Conservation (phyloP, 2,329 filamentous ascomycete species). For the Scedosporium boydii region DNA sequence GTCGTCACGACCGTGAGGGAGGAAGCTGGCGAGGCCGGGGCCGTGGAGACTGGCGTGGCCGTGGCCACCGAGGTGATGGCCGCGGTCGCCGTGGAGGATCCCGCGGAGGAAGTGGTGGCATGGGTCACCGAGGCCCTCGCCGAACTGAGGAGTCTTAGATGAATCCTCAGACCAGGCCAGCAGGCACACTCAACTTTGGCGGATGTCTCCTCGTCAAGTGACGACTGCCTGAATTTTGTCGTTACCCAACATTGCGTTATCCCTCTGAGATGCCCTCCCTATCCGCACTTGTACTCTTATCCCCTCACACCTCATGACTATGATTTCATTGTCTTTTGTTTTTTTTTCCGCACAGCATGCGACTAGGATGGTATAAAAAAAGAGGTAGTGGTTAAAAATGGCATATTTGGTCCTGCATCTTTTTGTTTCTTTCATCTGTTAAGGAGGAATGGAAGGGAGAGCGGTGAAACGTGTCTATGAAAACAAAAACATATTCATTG, state of each 20-base stretch:
- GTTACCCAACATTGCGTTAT: neutral
- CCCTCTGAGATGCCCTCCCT: neutral
- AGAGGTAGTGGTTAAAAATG: neutral
- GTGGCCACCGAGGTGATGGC: slow-evolving; percentile 38
- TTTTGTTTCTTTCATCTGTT: neutral
- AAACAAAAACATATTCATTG: neutral
- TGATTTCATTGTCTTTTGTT: neutral
- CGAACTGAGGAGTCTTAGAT: slow-evolving; percentile 13
- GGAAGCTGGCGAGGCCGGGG: slow-evolving; percentile 28
- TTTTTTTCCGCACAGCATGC: slow-evolving; percentile 3
- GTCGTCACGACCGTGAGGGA: slow-evolving; percentile 43
- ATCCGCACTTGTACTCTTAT: neutral
- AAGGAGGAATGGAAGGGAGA: neutral
- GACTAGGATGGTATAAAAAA: slow-evolving; percentile 3
- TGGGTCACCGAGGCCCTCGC: slow-evolving; percentile 23
- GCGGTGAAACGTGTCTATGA: neutral
- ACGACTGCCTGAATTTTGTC: neutral
- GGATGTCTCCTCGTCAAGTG: neutral
- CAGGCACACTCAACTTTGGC: neutral
- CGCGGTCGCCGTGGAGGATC: slow-evolving; percentile 29
- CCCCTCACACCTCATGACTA: neutral
- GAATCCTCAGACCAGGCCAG: neutral
- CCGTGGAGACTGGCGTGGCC: slow-evolving; percentile 39
- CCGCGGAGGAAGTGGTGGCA: slow-evolving; percentile 21
- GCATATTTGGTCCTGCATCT: slow-evolving; percentile 1